These are phyloP conservation scores for Zygoascus bituminiphila DNA, from an alignment of 805 yeast genomes.

Conservation along the genomic window DNA sequence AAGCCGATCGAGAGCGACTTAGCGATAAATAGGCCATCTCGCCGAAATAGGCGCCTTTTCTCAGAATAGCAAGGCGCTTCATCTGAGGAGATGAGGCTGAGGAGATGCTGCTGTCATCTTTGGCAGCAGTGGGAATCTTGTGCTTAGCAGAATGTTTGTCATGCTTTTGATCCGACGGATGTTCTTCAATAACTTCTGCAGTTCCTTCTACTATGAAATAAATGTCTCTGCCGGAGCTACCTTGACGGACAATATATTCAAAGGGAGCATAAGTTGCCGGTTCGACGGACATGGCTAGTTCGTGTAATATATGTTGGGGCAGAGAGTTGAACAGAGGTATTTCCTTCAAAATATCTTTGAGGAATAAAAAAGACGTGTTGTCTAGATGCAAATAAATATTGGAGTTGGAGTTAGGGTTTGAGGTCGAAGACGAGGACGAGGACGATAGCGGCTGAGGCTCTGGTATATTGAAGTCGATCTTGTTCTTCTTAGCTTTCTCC, in stretches of 20 bases:
- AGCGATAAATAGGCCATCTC: conserved; percentile 61
- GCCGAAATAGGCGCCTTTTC: conserved; percentile 62
- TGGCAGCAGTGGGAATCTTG: conserved; percentile 37
- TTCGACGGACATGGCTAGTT: conserved; percentile 56
- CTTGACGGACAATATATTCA: conserved; percentile 52
- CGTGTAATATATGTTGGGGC: conserved; percentile 53
- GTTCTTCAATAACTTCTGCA: conserved; percentile 51
- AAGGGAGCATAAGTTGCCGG: conserved; percentile 45
- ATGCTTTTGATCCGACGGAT: not conserved
- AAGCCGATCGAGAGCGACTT: conserved; percentile 43
- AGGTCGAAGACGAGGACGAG: conserved; percentile 29
- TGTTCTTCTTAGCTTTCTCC: conserved; percentile 3
- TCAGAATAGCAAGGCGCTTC: conserved; percentile 31
- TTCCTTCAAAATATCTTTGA: conserved; percentile 19
- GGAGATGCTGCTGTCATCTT: conserved; percentile 23
- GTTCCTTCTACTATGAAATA: conserved; percentile 61
- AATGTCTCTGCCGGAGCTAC: conserved; percentile 54
- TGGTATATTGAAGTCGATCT: not conserved
- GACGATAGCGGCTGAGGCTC: not conserved
- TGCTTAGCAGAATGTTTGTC: not conserved
- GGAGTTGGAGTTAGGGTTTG: not conserved
- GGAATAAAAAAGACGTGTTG: conserved; percentile 2
- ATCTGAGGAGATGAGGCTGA: not conserved
- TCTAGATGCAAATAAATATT: conserved; percentile 1
- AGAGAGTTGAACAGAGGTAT: conserved; percentile 51